Base-by-base conservation (phyloP, 495 filamentous ascomycete species). In the Tuber aestivum region DNA sequence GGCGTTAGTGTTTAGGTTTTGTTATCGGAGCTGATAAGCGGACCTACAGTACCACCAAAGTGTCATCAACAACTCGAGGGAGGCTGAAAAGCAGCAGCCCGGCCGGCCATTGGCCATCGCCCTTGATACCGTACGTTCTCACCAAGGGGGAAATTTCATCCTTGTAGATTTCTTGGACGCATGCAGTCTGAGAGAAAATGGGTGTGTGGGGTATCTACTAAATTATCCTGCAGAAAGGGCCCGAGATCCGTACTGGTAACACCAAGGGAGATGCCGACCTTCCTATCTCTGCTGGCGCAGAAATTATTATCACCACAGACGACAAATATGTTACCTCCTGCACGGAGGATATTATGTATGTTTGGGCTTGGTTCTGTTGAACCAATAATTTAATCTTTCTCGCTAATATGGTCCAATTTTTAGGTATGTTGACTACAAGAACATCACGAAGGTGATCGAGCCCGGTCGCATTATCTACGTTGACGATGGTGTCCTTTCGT, bases 391-490 rank as follows among this genome's bases (percentile, higher is more conserved):
- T 32, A 38, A 69, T 41, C 40, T 37, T 65, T 41, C 42, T 72
- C 44, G 20, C 70, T 70, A 41, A 37, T 21, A 65, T 78, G 6
- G 77, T 79, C 27, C 37, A 41, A 23, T 69, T 73, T 73, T 70
- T 77, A 97, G 94, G 94, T 97, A 94, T 81, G 92, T 99, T 82
- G 95, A 99, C 87, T 99, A 99, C 87, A 95, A 94, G 90, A 99
- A 99, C 89, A 97, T 99, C 88, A 97, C 95, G 86, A 97, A 94
- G 86, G 94, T 99, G 82, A 98, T 99, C 84, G 84, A 91, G 79
- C 86, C 89, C n/a, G 96, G 96, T 82, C 94, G 95, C 82, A 91
- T 92, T 84, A 97, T 99, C 88, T 99, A 96, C 86, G 96, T 99
- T 78, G 95, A 99, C 82, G 95, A 99, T 81, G 95, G 95, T 83